phyloP scores from a whole-genome alignment of 441 rosid species.

The Omphalea diandra region DNA sequence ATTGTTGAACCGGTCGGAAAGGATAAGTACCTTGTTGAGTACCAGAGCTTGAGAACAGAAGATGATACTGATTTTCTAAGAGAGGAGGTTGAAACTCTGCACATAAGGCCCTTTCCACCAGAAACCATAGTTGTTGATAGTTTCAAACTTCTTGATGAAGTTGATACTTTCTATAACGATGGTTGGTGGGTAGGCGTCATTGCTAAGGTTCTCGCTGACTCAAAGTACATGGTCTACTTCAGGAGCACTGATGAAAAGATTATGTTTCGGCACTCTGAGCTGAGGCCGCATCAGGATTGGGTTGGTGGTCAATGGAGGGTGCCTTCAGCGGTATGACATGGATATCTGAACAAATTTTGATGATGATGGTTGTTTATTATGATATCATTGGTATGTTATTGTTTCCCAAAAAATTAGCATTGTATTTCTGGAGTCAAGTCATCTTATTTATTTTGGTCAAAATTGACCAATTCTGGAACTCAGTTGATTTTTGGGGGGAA shows the following conservation, averaged over 20 bases:
- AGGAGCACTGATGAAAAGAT: conserved; percentile 48
- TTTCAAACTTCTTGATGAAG: conserved; percentile 59
- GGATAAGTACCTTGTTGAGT: conserved; percentile 57
- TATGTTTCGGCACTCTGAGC: conserved; percentile 49
- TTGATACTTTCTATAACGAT: conserved; percentile 76
- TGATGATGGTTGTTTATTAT: neutral
- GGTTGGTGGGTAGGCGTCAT: conserved; percentile 89
- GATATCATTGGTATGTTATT: neutral
- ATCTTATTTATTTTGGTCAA: neutral
- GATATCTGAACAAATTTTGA: neutral
- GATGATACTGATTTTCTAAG: conserved; percentile 65
- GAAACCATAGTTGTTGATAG: conserved; percentile 32
- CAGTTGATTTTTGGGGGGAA: neutral
- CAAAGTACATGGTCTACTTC: conserved; percentile 56
- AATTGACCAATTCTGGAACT: no score
- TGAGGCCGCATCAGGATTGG: conserved; percentile 82
- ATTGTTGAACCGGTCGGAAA: conserved; percentile 42
- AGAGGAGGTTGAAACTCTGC: conserved; percentile 49
- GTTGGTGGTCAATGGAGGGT: conserved; percentile 59
- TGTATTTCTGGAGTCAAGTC: no score
- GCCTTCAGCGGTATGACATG: conserved; percentile 45
- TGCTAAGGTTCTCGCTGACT: conserved; percentile 43
- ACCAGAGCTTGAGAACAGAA: conserved; percentile 61
- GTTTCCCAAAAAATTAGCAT: neutral
- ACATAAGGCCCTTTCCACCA: conserved; percentile 70